A percentile compares a stretch with the other conserved stretches of the same genome.
phyloP scores from a whole-genome alignment of 2,329 filamentous ascomycete genomes.

The Ophiostoma novo-ulmi region DNA sequence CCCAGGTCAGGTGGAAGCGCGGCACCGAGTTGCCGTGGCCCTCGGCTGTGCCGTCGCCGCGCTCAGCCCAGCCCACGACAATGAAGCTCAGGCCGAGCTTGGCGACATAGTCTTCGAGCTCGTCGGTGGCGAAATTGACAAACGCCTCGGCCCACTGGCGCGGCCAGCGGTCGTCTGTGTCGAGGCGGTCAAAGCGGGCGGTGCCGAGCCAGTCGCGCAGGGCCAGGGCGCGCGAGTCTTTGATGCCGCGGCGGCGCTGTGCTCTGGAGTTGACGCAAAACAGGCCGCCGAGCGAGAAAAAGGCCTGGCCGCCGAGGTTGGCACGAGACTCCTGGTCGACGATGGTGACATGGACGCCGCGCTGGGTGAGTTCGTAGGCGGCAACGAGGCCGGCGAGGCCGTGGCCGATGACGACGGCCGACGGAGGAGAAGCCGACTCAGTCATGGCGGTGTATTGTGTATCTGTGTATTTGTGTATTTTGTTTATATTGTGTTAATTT shows the following conservation, averaged over 20 bases:
- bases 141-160: constrained; percentile 59
- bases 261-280: constrained; percentile 55
- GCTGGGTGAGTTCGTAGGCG: constrained; percentile 51
- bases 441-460: not conserved
- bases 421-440: not conserved
- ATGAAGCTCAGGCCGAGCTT: constrained; percentile 49
- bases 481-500: not conserved
- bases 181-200: constrained; percentile 53
- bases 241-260: constrained; percentile 55
- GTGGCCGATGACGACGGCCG: constrained; percentile 44
- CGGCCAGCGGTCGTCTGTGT: constrained; percentile 52
- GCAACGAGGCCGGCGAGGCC: constrained; percentile 57
- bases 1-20: constrained; percentile 59
- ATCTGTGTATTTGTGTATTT: not conserved
- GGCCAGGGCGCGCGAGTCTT: constrained; percentile 52
- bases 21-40: constrained; percentile 60
- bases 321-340: constrained; percentile 55
- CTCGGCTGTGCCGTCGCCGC: constrained; percentile 50
- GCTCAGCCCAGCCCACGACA: constrained; percentile 56
- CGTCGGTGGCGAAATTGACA: constrained; percentile 56
- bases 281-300: constrained; percentile 59
- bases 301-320: constrained; percentile 57
- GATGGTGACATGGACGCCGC: constrained; percentile 46
- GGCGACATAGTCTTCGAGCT: constrained; percentile 55
- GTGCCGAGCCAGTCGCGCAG: constrained; percentile 55